phyloP scores from a whole-genome alignment of 1,284 basidiomycete species.

The Caloboletus firmus region DNA sequence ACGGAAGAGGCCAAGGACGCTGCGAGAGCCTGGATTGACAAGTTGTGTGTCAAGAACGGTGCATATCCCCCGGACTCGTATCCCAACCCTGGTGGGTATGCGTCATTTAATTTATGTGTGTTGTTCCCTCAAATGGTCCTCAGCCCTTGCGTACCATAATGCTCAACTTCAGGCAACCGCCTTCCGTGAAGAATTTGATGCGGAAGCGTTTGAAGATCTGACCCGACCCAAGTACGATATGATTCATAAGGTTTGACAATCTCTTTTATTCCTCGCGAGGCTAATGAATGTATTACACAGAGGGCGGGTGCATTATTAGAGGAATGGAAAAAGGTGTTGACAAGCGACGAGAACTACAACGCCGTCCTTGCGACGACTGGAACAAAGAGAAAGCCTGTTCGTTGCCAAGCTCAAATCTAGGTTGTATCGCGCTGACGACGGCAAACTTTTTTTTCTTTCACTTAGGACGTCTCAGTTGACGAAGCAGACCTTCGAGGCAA shows the following conservation, averaged over 20 bases:
- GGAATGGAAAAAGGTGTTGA: slow-evolving; percentile 71
- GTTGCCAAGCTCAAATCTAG: slow-evolving; percentile 28
- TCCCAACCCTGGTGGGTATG: slow-evolving; percentile 82
- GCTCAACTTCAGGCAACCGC: slow-evolving; percentile 88
- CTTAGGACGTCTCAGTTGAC: slow-evolving; percentile 56
- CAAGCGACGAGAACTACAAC: slow-evolving; percentile 63
- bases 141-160: slow-evolving; percentile 83
- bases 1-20: slow-evolving; percentile 65
- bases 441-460: background rate
- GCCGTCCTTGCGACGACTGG: slow-evolving; percentile 49
- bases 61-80: slow-evolving; percentile 86
- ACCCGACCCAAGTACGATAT: slow-evolving; percentile 76
- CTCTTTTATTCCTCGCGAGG: background rate
- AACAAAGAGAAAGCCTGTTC: slow-evolving; percentile 68
- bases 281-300: slow-evolving; percentile 38
- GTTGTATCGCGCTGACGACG: background rate
- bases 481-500: slow-evolving; percentile 70
- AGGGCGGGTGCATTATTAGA: slow-evolving; percentile 73
- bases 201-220: slow-evolving; percentile 72
- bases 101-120: background rate
- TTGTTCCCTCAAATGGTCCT: slow-evolving; percentile 1
- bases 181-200: slow-evolving; percentile 84
- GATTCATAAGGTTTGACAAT: slow-evolving; percentile 70
- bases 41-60: slow-evolving; percentile 75
- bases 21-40: slow-evolving; percentile 76